phyloP scores from a whole-genome alignment of 2,329 filamentous ascomycete genomes.

The Xylaria sp. region DNA sequence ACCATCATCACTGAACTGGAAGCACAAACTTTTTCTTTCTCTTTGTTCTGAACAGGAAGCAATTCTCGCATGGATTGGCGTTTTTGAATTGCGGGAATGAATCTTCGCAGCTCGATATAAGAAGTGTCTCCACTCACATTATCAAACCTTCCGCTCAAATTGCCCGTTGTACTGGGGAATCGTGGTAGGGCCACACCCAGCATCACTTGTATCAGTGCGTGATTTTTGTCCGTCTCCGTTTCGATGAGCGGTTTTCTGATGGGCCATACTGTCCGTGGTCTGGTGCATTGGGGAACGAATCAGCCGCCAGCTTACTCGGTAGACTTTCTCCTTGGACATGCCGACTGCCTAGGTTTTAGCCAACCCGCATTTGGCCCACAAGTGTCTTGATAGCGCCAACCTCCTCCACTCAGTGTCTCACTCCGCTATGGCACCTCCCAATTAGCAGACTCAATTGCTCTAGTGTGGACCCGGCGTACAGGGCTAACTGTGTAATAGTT shows the following conservation, averaged over 20 bases:
- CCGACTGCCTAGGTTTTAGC: conserved; percentile 12
- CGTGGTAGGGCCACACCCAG: background rate
- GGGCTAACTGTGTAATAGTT: conserved; percentile 17
- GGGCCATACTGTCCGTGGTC: background rate
- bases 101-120: conserved; percentile 12
- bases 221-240: conserved; percentile 1
- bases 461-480: conserved; percentile 24
- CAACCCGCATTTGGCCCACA: conserved; percentile 28
- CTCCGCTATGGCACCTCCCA: conserved; percentile 19
- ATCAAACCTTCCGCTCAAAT: background rate
- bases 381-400: conserved; percentile 21
- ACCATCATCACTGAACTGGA: conserved; percentile 32
- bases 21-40: conserved; percentile 26
- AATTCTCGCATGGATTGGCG: conserved; percentile 28
- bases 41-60: conserved; percentile 28
- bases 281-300: conserved; percentile 14
- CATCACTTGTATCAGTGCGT: conserved; percentile 3
- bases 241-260: conserved; percentile 32
- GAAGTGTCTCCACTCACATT: conserved; percentile 27
- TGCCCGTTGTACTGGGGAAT: background rate
- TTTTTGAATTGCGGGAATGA: conserved; percentile 24
- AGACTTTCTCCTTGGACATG: conserved; percentile 17
- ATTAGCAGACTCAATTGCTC: conserved; percentile 20
- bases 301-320: conserved; percentile 22
- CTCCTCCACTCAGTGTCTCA: conserved; percentile 30